Conservation (phyloP, 208 protist species). For the Leptomonas pyrrhocoris region DNA sequence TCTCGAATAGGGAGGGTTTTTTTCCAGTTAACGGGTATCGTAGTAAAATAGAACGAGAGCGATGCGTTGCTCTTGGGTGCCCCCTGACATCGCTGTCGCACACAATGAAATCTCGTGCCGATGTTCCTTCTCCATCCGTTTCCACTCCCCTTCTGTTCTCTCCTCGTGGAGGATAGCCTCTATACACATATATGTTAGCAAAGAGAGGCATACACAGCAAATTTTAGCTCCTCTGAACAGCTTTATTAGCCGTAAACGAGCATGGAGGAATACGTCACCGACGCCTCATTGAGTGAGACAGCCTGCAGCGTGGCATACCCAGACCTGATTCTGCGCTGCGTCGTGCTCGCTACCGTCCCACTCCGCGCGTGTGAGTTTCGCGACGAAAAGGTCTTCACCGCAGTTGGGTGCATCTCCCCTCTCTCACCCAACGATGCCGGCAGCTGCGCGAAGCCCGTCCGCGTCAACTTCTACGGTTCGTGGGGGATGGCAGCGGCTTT, state of each 20-base stretch:
- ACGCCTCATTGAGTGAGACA: constrained; percentile 37
- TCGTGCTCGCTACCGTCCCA: constrained; percentile 42
- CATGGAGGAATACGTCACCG: constrained; percentile 56
- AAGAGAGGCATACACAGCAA: not conserved
- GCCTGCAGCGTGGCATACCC: constrained; percentile 28
- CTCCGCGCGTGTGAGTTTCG: constrained; percentile 62
- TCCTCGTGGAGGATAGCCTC: too few relatives aligned
- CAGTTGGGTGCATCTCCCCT: constrained; percentile 38
- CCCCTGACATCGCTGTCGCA: too few relatives aligned
- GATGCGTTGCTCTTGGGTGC: too few relatives aligned
- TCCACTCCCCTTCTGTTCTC: too few relatives aligned
- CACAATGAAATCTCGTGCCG: too few relatives aligned
- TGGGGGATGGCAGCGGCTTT: constrained; percentile 75
- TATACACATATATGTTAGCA: too few relatives aligned
- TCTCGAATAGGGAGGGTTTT: too few relatives aligned
- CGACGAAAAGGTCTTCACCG: constrained; percentile 57
- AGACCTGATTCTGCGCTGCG: constrained; percentile 47
- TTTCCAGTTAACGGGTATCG: too few relatives aligned
- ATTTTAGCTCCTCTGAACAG: not conserved
- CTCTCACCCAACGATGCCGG: not conserved
- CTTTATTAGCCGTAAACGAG: constrained; percentile 2
- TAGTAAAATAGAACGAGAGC: too few relatives aligned
- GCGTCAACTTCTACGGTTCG: constrained; percentile 71
- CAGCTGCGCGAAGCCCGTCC: constrained; percentile 16
- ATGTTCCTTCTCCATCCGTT: too few relatives aligned